phyloP scores from a whole-genome alignment of 2,329 filamentous ascomycete genomes.

The Phyllosticta citrichinensis region DNA sequence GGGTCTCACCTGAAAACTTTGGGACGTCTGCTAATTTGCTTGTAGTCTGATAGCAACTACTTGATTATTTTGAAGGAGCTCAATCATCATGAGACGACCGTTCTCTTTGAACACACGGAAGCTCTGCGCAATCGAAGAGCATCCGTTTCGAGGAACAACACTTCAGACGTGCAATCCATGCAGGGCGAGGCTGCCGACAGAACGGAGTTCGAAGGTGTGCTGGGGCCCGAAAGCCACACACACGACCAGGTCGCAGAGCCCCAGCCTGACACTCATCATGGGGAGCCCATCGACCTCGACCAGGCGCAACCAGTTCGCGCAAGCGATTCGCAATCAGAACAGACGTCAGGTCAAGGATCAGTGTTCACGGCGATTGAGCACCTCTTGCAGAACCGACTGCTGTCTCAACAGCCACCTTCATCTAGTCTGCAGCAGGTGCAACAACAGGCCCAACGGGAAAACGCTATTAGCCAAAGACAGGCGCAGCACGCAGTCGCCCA shows the following conservation, averaged over 20 bases:
- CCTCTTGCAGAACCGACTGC: slow-evolving; percentile 4
- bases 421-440: slow-evolving; percentile 24
- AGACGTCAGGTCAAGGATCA: too few relatives aligned
- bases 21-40: background rate
- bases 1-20: background rate
- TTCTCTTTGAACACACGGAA: slow-evolving; percentile 41
- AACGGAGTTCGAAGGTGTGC: too few relatives aligned
- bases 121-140: slow-evolving; percentile 24
- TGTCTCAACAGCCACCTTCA: slow-evolving; percentile 1
- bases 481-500: slow-evolving; percentile 30
- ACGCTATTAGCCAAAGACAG: slow-evolving; percentile 27
- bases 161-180: too few relatives aligned
- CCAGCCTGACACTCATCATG: too few relatives aligned
- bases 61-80: slow-evolving; percentile 42
- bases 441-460: slow-evolving; percentile 32
- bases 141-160: too few relatives aligned
- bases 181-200: too few relatives aligned
- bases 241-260: too few relatives aligned
- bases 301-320: too few relatives aligned
- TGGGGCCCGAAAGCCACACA: too few relatives aligned
- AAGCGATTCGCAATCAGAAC: too few relatives aligned
- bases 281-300: too few relatives aligned
- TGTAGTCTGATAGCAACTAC: slow-evolving; percentile 34
- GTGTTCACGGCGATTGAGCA: too few relatives aligned
- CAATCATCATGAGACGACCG: slow-evolving; percentile 37